Base-by-base conservation (phyloP, 345 rosid species). In the Ricinus communis region DNA sequence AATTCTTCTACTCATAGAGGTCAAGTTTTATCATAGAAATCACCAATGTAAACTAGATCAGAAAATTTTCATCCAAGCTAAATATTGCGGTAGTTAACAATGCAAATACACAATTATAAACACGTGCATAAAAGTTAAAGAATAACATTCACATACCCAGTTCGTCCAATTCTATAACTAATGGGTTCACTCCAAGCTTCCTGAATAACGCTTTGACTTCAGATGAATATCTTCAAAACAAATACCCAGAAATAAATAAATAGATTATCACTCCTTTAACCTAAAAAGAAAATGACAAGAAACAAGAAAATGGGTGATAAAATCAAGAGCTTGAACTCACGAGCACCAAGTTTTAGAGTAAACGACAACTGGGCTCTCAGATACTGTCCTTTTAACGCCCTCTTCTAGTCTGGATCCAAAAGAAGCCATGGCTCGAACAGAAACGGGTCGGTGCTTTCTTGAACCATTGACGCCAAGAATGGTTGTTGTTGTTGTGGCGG, bases 341-440 rank as follows among this genome's bases (percentile, higher is more conserved):
- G 96, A 86, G 91, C 98, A 94, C 97, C 98, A 91, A 72, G 80
- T 75, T 77, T 92, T 95, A 72, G 99, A 95, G 87, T 95, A 95
- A 70, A 95, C 90, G 64, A 95, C 99, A 62, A 89, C 97, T 43
- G 85, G 82, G 71, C 89, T 92, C 41, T 90, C 90, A 65, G 64
- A 66, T 8, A 92, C 87, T 0, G 93, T 90, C 82, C 76, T 89
- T 82, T 81, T 90, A 27, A 95, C 82, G 54, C 69, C 82, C 55
- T 87, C 97, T 81, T 92, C 97, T 66, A 90, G 88, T 78, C 91
- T 80, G 59, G 97, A 85, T 18, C 93, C 97, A 52, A 85, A 95
- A 28, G 79, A 65, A 28, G 45, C 21, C 82, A 82, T 82, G 77
- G 87, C 93, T 62, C 78, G 86, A 62, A 88, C 51, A 14, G 87